Percentiles rank a stretch among this genome's conserved stretches.
These are phyloP conservation scores for Ophiostoma sp. DNA, from an alignment of 2,329 filamentous ascomycete genomes.

Conservation along the genomic window DNA sequence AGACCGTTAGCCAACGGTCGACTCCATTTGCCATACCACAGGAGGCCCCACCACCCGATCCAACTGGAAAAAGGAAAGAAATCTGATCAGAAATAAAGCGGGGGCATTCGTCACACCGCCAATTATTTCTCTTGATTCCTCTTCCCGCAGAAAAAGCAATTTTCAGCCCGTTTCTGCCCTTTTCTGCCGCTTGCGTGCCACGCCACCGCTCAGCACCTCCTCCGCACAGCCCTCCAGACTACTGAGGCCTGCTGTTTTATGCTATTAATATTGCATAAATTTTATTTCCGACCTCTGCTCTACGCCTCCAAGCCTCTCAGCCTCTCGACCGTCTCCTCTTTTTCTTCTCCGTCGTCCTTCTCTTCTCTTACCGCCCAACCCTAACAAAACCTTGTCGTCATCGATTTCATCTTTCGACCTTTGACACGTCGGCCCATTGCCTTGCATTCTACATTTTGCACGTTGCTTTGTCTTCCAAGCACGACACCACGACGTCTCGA, in stretches of 20 bases:
- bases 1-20: too few species aligned
- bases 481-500: background rate
- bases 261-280: background rate
- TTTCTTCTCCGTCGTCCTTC: background rate
- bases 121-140: background rate
- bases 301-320: slow-evolving; percentile 1
- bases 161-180: slow-evolving; percentile 1
- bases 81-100: background rate
- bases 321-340: background rate
- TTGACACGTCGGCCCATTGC: background rate
- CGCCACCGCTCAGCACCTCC: background rate
- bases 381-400: slow-evolving; percentile 1
- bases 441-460: too few species aligned
- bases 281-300: background rate
- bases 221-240: background rate
- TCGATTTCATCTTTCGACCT: slow-evolving; percentile 1
- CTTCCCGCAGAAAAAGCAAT: background rate
- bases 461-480: too few species aligned
- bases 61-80: background rate
- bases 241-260: background rate
- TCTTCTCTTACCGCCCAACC: background rate
- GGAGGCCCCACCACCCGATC: background rate
- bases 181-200: background rate
- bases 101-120: background rate
- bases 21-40: background rate